Evolutionary conservation across 306 rosid species (phyloP).

Genomic region (Inga oerstediana): DNA sequence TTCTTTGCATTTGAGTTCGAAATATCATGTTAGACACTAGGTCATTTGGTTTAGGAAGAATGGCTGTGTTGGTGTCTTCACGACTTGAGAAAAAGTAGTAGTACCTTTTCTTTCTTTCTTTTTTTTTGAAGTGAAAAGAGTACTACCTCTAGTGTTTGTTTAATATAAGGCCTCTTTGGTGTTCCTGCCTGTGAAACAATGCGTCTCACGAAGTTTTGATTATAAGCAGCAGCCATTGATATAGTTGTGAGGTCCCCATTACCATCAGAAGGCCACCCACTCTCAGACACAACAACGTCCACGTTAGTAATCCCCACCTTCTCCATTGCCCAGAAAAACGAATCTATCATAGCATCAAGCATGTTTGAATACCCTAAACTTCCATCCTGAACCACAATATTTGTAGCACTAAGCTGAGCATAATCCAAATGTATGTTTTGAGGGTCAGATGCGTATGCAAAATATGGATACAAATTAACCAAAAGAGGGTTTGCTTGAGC

Average conservation of each 20-base stretch:
- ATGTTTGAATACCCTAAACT: conserved; percentile 27
- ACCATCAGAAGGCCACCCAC: conserved; percentile 53
- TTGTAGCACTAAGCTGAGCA: neutral
- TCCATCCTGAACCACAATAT: neutral
- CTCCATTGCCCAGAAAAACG: conserved; percentile 41
- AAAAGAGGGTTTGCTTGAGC: conserved; percentile 29
- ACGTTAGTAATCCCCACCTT: neutral
- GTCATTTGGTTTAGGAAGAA: too few species aligned
- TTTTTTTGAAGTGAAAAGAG: too few species aligned
- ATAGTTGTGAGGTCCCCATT: conserved; percentile 24
- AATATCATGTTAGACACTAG: too few species aligned
- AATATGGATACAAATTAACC: conserved; percentile 49
- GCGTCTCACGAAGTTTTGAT: conserved; percentile 27
- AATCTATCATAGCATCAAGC: conserved; percentile 43
- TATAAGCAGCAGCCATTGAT: conserved; percentile 32
- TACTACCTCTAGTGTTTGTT: too few species aligned
- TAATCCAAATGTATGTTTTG: neutral
- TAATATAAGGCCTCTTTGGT: conserved; percentile 47
- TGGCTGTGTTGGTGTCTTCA: too few species aligned
- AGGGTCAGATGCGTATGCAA: conserved; percentile 40
- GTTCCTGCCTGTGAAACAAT: conserved; percentile 31
- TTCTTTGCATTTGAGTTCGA: too few species aligned
- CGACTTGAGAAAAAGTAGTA: too few species aligned
- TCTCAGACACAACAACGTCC: conserved; percentile 35
- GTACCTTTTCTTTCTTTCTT: too few species aligned